These are phyloP conservation scores for Plasmodium malariae DNA, from an alignment of 169 alveolate genomes.

Conservation along the genomic window DNA sequence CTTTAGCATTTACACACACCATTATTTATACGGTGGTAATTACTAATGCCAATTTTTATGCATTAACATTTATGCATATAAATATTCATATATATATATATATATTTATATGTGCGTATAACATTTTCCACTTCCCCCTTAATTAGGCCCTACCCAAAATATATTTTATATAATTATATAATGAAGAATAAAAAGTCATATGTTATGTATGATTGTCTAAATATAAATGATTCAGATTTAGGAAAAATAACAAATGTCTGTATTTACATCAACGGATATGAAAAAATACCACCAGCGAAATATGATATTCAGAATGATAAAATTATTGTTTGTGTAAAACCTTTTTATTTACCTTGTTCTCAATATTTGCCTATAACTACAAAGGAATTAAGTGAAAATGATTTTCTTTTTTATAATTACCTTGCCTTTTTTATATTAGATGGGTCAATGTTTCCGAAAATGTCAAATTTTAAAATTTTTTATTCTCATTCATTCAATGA, in stretches of 20 bases:
- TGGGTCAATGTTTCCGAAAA: slow-evolving; percentile 74
- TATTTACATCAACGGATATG: slow-evolving; percentile 59
- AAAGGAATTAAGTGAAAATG: slow-evolving; percentile 71
- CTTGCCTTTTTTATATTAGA: slow-evolving; percentile 71
- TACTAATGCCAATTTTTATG: neutral
- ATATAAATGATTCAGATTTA: slow-evolving; percentile 62
- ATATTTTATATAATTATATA: slow-evolving; percentile 56
- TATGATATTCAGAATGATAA: slow-evolving; percentile 53
- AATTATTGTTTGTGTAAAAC: slow-evolving; percentile 54
- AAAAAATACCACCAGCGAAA: slow-evolving; percentile 71
- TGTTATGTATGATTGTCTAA: slow-evolving; percentile 67
- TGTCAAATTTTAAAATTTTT: slow-evolving; percentile 27
- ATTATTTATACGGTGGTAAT: neutral
- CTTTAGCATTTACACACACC: neutral
- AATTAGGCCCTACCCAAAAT: slow-evolving; percentile 74
- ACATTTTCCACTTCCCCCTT: neutral
- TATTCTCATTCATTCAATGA: slow-evolving; percentile 56
- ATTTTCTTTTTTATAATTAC: slow-evolving; percentile 42
- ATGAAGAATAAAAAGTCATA: slow-evolving; percentile 70
- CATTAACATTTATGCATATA: neutral
- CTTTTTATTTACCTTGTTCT: slow-evolving; percentile 61
- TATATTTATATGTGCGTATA: neutral
- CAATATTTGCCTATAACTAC: slow-evolving; percentile 41
- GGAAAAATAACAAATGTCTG: slow-evolving; percentile 68
- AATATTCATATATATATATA: neutral